Evolutionary conservation across 768 basidiomycete species (phyloP).

Genomic region (Tricholoma saponaceum): DNA sequence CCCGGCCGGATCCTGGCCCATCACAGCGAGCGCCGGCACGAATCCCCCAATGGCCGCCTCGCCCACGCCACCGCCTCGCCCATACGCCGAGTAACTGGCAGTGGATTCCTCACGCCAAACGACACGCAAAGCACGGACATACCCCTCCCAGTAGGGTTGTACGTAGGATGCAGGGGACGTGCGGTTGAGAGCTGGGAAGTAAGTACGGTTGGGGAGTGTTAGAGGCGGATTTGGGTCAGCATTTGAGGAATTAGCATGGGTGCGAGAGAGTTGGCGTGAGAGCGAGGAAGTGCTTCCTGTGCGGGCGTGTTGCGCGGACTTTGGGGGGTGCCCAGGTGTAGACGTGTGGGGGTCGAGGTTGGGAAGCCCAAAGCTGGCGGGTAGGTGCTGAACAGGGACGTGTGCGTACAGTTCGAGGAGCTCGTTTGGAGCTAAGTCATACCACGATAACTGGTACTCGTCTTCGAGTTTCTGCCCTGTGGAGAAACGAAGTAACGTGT

Average conservation of each 20-base stretch:
- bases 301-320: conserved; percentile 4
- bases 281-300: conserved; percentile 8
- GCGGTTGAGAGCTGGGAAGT: conserved; percentile 29
- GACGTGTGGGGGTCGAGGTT: background rate
- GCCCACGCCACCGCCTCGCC: conserved; percentile 9
- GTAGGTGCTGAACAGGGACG: conserved; percentile 2
- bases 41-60: conserved; percentile 7
- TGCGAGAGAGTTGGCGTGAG: background rate
- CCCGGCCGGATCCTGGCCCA: background rate
- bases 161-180: conserved; percentile 32
- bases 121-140: conserved; percentile 47
- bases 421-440: conserved; percentile 56
- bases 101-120: conserved; percentile 23
- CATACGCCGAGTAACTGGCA: background rate
- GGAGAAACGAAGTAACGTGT: conserved; percentile 59
- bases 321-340: background rate
- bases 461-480: conserved; percentile 72
- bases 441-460: conserved; percentile 52
- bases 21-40: background rate
- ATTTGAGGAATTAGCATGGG: background rate
- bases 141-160: conserved; percentile 56
- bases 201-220: background rate
- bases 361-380: background rate
- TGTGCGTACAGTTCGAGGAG: conserved; percentile 62
- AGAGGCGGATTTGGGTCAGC: background rate